Evolutionary conservation across 1,139 yeast species (phyloP).

Genomic region (Sugiyamaella castrensis): DNA sequence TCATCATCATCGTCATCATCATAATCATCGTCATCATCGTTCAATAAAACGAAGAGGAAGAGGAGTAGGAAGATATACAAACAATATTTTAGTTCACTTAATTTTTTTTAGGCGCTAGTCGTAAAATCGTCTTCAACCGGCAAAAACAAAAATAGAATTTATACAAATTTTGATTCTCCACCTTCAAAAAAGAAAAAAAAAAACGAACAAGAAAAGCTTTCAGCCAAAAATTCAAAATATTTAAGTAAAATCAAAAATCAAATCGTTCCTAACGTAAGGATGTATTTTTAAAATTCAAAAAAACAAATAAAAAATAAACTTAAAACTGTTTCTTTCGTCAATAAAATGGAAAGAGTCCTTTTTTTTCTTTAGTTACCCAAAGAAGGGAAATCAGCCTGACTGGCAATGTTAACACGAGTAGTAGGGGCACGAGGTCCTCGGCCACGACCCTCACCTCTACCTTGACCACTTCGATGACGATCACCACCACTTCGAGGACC

Average conservation of each 20-base stretch:
- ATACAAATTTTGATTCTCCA: no score
- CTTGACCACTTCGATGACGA: slow-evolving; percentile 23
- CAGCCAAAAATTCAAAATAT: background rate
- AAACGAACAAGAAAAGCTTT: background rate
- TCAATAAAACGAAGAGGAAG: no score
- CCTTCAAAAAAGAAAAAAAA: background rate
- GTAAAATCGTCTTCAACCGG: slow-evolving; percentile 11
- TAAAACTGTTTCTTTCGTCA: no score
- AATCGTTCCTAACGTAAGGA: background rate
- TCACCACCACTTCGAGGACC: slow-evolving; percentile 31
- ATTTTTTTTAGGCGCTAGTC: slow-evolving; percentile 5
- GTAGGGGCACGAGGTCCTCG: slow-evolving; percentile 31
- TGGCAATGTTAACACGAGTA: slow-evolving; percentile 27
- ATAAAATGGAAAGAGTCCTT: no score
- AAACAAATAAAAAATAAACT: no score
- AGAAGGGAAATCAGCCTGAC: slow-evolving; percentile 35
- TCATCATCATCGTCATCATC: slow-evolving; percentile 11
- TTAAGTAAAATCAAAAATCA: slow-evolving; percentile 2
- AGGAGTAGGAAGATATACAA: no score
- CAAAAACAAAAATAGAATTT: no score
- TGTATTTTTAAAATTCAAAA: no score
- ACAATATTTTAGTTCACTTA: background rate
- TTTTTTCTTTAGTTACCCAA: slow-evolving; percentile 29
- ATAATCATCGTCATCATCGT: no score
- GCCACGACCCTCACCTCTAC: slow-evolving; percentile 31